phyloP scores from a whole-genome alignment of 2,329 filamentous ascomycete species.

The Penicillium sp. region DNA sequence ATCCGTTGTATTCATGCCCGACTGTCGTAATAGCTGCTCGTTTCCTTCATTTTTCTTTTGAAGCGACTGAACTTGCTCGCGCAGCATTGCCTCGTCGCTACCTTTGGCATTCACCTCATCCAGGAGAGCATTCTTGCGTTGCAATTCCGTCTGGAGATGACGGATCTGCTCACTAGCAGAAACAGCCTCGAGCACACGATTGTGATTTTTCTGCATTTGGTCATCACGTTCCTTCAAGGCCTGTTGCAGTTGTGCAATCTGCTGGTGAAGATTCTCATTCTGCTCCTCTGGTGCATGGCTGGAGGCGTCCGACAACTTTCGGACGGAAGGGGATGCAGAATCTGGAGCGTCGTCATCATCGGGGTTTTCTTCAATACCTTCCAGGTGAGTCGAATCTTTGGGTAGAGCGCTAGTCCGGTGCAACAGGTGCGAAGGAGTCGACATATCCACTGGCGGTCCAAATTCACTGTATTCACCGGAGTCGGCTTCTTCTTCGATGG shows the following conservation, averaged over 20 bases:
- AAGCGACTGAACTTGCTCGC: slow-evolving; percentile 30
- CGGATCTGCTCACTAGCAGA: slow-evolving; percentile 40
- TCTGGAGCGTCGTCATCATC: slow-evolving; percentile 22
- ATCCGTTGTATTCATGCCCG: slow-evolving; percentile 19
- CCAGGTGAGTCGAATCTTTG: slow-evolving; percentile 35
- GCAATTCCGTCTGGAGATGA: slow-evolving; percentile 39
- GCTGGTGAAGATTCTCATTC: slow-evolving; percentile 27
- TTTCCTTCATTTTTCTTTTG: slow-evolving; percentile 29
- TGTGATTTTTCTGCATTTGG: slow-evolving; percentile 32
- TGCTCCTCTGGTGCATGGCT: slow-evolving; percentile 16
- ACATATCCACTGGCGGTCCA: slow-evolving; percentile 44
- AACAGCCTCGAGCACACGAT: slow-evolving; percentile 33
- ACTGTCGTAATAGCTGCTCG: slow-evolving; percentile 24
- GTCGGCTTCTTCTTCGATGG: slow-evolving; percentile 31
- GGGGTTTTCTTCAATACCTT: slow-evolving; percentile 38
- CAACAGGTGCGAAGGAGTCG: slow-evolving; percentile 42
- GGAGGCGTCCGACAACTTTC: slow-evolving; percentile 20
- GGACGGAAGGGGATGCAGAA: slow-evolving; percentile 27
- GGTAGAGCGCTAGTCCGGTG: slow-evolving; percentile 26
- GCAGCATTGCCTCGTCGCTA: slow-evolving; percentile 25
- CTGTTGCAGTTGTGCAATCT: slow-evolving; percentile 33
- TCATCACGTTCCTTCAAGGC: slow-evolving; percentile 35
- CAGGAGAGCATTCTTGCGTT: slow-evolving; percentile 30
- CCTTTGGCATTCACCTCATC: slow-evolving; percentile 26
- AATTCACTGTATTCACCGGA: slow-evolving; percentile 43